Evolutionary conservation across 805 yeast genomes (phyloP), one percentile per base, ranked within the genome.

Genomic region (Ogataea ganodermae): DNA sequence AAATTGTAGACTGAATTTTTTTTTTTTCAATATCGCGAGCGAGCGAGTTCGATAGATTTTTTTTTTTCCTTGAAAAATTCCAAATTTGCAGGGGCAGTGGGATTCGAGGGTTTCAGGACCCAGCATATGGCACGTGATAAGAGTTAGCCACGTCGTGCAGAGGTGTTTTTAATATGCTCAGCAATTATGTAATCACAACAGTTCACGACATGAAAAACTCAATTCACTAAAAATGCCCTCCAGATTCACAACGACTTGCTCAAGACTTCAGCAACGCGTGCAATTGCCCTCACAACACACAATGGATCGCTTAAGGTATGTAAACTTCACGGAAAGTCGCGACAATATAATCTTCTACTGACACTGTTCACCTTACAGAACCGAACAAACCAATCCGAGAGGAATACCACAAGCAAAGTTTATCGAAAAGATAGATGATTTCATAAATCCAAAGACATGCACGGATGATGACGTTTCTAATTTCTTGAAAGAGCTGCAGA

Each of bases 341-440:
- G 13, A 10, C 36, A 14, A 33, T 10, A 24, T 3, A 14, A n/a
- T 12, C 30, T 26, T 23, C 8, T 42, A 26, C 44, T 35, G 38
- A 39, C 45, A 18, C 22, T n/a, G n/a, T n/a, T 28, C 32, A 51
- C 48, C 20, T n/a, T n/a, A 5, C 5, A 81, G 84, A 58, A 75
- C 84, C 12, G 77, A 76, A 2, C 75, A 80, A 42, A 70, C 82
- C 20, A 94, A 94, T 61, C 94, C 97, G 8, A 78, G 98, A 54
- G 99, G 99, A 3, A 94, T 94, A 48, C 99, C 99, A 6, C 86
- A 88, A 62, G 99, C 99, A 1, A 96, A 95, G 33, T 94, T 94
- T 66, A 82, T 94, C 44, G 95, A 86, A 52, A 80, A 81, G 47
- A 94, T 91, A 8, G 94, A 83, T 46, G 84, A 81, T 42, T 80